Evolutionary conservation across 441 rosid species (phyloP).

Genomic region (Erodium texanum): DNA sequence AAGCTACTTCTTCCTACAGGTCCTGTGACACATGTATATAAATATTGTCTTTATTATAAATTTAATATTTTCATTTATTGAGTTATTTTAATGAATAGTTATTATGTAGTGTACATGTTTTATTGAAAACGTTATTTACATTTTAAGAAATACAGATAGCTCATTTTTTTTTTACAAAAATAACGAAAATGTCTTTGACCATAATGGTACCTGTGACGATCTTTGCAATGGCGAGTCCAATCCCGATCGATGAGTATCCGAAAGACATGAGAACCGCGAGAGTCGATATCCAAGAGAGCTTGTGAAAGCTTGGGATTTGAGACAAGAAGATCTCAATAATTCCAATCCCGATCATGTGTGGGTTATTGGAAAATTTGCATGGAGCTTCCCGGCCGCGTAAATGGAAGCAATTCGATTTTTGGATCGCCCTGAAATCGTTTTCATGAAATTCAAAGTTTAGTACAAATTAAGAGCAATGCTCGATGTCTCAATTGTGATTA

Average conservation of each 20-base stretch:
- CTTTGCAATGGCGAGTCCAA: background rate
- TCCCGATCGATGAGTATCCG: background rate
- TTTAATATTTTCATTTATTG: no score
- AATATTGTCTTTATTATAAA: no score
- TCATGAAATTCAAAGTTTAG: no score
- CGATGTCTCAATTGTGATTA: no score
- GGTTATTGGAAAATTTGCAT: background rate
- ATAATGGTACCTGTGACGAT: background rate
- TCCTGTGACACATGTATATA: background rate
- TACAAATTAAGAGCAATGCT: no score
- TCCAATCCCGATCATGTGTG: background rate
- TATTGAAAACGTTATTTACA: no score
- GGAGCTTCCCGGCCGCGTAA: background rate
- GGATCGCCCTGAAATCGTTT: background rate
- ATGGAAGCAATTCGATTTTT: background rate
- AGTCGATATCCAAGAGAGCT: background rate
- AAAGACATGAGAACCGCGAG: background rate
- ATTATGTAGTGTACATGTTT: no score
- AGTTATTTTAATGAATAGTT: no score
- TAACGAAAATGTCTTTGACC: no score
- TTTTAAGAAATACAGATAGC: no score
- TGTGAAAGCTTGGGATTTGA: background rate
- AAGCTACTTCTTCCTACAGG: background rate
- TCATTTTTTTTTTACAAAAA: no score
- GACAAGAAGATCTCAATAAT: background rate